Conservation (phyloP, 225 moss, liverwort and hornwort genomes). For the Asterella californica region DNA sequence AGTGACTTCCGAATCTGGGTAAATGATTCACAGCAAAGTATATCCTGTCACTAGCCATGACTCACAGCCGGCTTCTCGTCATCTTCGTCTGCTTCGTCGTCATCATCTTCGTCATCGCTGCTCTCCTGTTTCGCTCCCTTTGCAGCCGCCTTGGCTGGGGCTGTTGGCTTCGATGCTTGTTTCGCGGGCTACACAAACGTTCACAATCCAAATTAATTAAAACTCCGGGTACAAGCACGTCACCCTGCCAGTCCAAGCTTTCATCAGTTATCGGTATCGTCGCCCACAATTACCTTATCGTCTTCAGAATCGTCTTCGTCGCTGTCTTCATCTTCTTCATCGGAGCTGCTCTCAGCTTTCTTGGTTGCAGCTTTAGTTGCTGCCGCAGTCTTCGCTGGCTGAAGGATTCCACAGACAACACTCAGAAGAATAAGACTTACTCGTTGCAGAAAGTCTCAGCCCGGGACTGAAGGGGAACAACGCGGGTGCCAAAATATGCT, state of each 20-base stretch:
- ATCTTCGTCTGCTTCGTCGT: conserved; percentile 58
- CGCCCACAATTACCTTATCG: conserved; percentile 11
- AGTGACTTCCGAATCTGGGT: too few species aligned
- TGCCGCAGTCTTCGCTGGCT: conserved; percentile 19
- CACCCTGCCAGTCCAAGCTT: background rate
- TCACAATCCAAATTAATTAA: too few species aligned
- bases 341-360: conserved; percentile 24
- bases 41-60: too few species aligned
- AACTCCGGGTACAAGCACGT: too few species aligned
- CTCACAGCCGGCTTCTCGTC: conserved; percentile 52
- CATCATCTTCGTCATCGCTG: conserved; percentile 45
- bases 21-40: too few species aligned
- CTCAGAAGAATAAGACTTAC: too few species aligned
- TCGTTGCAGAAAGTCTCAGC: too few species aligned
- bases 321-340: conserved; percentile 27
- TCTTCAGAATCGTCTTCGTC: conserved; percentile 30
- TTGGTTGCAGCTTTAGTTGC: conserved; percentile 18
- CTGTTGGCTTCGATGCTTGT: conserved; percentile 47
- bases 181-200: conserved; percentile 43
- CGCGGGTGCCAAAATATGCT: background rate
- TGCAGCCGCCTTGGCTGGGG: conserved; percentile 18
- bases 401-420: background rate
- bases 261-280: background rate
- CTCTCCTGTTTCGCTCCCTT: conserved; percentile 22
- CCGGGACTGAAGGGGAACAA: too few species aligned